Conservation (phyloP, 805 yeast genomes). For the Starmera amethionina region DNA sequence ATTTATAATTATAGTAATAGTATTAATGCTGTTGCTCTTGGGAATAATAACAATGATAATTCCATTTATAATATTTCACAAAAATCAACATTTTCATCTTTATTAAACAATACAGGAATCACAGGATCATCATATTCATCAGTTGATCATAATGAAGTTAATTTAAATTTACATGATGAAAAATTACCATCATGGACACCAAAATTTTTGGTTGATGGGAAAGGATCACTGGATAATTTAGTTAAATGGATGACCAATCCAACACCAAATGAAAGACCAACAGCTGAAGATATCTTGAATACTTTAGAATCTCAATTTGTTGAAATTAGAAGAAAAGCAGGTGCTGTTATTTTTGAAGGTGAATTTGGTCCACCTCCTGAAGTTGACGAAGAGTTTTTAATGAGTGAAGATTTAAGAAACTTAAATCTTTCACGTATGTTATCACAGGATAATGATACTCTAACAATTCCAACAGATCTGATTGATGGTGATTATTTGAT, state of each 20-base stretch:
- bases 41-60: background rate
- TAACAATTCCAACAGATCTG: conserved; percentile 11
- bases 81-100: conserved; percentile 14
- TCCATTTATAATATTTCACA: conserved; percentile 6
- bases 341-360: conserved; percentile 92
- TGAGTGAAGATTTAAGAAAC: conserved; percentile 11
- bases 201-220: conserved; percentile 62
- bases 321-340: conserved; percentile 74
- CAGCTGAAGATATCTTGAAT: conserved; percentile 59
- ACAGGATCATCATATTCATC: conserved; percentile 21
- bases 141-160: conserved; percentile 4
- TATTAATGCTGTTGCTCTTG: conserved; percentile 1
- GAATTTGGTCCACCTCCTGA: conserved; percentile 81
- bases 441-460: conserved; percentile 2
- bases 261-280: conserved; percentile 70
- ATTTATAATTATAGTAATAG: conserved; percentile 16
- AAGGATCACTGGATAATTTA: conserved; percentile 61
- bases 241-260: conserved; percentile 91
- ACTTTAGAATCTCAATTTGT: conserved; percentile 69
- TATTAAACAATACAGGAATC: conserved; percentile 14
- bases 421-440: conserved; percentile 9
- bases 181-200: conserved; percentile 83
- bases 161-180: conserved; percentile 6
- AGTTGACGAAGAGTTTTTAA: conserved; percentile 17
- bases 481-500: conserved; percentile 12